Conservation (phyloP, 495 filamentous ascomycete species). For the Pseudoneurospora amorphoporcata region DNA sequence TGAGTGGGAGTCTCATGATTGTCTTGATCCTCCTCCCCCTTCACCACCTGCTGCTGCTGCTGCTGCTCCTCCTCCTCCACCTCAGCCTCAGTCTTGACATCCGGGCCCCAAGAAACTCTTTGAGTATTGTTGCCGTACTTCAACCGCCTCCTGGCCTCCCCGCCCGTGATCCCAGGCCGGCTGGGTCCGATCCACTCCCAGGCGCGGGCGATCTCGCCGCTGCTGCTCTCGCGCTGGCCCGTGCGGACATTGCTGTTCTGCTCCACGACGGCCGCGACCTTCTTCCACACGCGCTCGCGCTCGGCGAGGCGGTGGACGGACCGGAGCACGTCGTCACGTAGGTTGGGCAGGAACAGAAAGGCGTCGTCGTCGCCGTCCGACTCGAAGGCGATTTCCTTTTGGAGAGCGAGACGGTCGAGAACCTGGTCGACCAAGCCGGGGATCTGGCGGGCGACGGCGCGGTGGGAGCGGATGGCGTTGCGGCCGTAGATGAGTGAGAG, state of each 20-base stretch:
- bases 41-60: not conserved
- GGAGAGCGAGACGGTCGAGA: conserved; percentile 67
- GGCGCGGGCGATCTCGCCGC: conserved; percentile 74
- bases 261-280: conserved; percentile 76
- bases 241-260: conserved; percentile 86
- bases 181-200: conserved; percentile 93
- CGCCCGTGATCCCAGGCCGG: conserved; percentile 25
- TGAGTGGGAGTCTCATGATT: not conserved
- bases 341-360: conserved; percentile 75
- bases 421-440: conserved; percentile 73
- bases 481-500: conserved; percentile 45
- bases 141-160: conserved; percentile 29
- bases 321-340: conserved; percentile 83
- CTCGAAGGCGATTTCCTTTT: conserved; percentile 66
- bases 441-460: conserved; percentile 56
- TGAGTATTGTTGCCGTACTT: conserved; percentile 28
- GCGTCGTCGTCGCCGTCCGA: conserved; percentile 52
- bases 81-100: conserved; percentile 17
- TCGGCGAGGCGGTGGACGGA: conserved; percentile 65
- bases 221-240: conserved; percentile 67
- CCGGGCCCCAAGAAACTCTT: conserved; percentile 36
- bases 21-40: not conserved
- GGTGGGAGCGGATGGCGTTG: conserved; percentile 41
- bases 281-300: conserved; percentile 69
- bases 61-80: conserved; percentile 2